Base-by-base conservation (phyloP, 2,329 filamentous ascomycete genomes). In the Pseudogymnoascus sp. region DNA sequence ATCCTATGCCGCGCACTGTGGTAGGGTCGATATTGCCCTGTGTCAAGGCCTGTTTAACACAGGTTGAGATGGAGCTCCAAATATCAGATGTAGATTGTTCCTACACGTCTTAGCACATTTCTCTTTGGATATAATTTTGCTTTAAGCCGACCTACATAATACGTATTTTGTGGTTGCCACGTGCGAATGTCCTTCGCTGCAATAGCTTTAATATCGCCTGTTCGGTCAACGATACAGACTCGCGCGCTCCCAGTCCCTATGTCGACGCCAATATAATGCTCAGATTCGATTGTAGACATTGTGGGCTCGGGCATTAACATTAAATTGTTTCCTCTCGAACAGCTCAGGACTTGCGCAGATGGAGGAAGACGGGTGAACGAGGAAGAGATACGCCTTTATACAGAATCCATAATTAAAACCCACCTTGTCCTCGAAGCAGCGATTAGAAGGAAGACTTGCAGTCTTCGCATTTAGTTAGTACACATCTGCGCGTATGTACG, bases 11-110 rank as follows among this genome's bases (percentile, higher is more conserved):
- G 69, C 89, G 89, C 71, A 99, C 88, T 36, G 84, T 87, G 67
- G 79, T 79, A 4, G 87, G 83, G 71, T 93, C 87, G 69, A 96
- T 87, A 69, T 87, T 87, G 69, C 93, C 89, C 75, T 96, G 88
- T 72, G 83, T 83, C 71, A 97, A 83, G 50, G 93, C 91, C 62
- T 87, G 84, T 71, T 92, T 88, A 38, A 97, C 91, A 44, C 91
- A 95, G 65, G 86, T 83, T 79, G 93, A 96, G 74, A 99, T 96
- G 77, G 91, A 93, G 67, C 87, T 83, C 95, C 95, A 99, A 73
- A 99, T 99, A 76, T 99, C 91, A 61, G 87, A 90, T 0, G 95
- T 97, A 15, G 93, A 97, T 93, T 99, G 95, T 80, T 99, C 95
- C 92, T 89, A 65, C 8, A 47, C 47, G 19, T 57, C n/a, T 57